phyloP scores from a whole-genome alignment of 192 early-diverging fungal species.

The Physocladia obscura region DNA sequence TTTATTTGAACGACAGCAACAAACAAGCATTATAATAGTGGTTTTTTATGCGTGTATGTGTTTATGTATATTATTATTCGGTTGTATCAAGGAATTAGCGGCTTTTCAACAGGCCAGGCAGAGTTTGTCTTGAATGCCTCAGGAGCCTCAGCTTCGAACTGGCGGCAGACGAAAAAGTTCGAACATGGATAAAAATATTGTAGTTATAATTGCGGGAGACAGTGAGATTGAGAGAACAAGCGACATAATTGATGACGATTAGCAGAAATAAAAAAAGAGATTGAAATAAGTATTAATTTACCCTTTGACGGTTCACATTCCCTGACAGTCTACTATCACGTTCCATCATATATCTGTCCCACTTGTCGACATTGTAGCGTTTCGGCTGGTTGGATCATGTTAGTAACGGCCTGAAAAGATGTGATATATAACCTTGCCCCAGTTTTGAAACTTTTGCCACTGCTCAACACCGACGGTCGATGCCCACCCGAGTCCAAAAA shows the following conservation, averaged over 20 bases:
- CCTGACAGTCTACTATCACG: slow-evolving; percentile 55
- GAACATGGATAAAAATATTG: not conserved
- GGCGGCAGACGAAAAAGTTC: no score
- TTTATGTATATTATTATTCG: no score
- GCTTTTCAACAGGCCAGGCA: slow-evolving; percentile 49
- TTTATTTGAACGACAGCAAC: no score
- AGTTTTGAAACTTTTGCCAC: slow-evolving; percentile 49
- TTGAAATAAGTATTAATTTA: slow-evolving; percentile 19
- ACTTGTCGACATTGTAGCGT: slow-evolving; percentile 53
- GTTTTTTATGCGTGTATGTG: no score
- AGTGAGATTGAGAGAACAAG: not conserved
- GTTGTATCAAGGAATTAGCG: no score
- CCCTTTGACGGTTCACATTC: slow-evolving; percentile 57
- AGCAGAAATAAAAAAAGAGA: not conserved
- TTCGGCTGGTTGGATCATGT: slow-evolving; percentile 36
- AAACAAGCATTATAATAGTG: no score
- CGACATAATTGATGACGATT: not conserved
- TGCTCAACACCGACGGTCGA: slow-evolving; percentile 29
- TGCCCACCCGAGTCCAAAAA: slow-evolving; percentile 32
- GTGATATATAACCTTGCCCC: slow-evolving; percentile 38
- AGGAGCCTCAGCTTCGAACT: slow-evolving; percentile 44
- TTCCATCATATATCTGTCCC: slow-evolving; percentile 64
- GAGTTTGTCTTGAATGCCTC: slow-evolving; percentile 47
- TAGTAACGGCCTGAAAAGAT: not conserved
- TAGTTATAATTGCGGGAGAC: not conserved